A percentile compares a stretch with the other conserved stretches of the same genome.
These are phyloP conservation scores for Fagus sylvatica DNA, from an alignment of 306 rosid genomes.

Conservation along the genomic window DNA sequence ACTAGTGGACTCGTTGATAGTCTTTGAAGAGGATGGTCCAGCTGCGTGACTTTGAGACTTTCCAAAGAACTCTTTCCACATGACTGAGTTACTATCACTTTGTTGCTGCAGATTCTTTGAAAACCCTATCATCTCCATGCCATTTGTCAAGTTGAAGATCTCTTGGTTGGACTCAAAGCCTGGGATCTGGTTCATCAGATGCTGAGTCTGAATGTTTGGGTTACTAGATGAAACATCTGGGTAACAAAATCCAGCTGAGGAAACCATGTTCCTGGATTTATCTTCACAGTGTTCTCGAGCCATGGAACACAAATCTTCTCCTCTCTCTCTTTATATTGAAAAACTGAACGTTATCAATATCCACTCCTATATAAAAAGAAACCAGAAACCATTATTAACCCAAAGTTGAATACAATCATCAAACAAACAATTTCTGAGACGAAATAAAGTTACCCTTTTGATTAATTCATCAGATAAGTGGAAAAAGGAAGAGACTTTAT, in stretches of 20 bases:
- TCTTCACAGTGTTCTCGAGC: constrained; percentile 58
- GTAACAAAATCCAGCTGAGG: constrained; percentile 54
- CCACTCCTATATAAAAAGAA: constrained; percentile 8
- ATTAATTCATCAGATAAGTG: neutral
- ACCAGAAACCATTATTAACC: constrained; percentile 1
- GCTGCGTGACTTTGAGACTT: constrained; percentile 23
- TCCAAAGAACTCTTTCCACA: constrained; percentile 43
- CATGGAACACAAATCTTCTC: constrained; percentile 23
- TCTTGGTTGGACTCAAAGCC: constrained; percentile 59
- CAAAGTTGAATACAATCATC: constrained; percentile 13
- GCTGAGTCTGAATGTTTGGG: constrained; percentile 40
- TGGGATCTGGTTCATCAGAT: constrained; percentile 65
- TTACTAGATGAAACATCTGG: constrained; percentile 49
- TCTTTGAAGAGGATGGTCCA: constrained; percentile 52
- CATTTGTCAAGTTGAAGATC: constrained; percentile 71
- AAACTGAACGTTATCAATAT: neutral
- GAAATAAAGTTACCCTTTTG: neutral
- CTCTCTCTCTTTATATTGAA: neutral
- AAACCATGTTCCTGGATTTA: constrained; percentile 45
- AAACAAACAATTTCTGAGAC: neutral
- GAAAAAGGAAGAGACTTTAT: neutral
- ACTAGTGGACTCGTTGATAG: constrained; percentile 27
- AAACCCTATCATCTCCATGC: constrained; percentile 79
- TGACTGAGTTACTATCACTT: constrained; percentile 22
- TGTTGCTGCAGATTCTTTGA: constrained; percentile 45